Base-by-base conservation (phyloP, 345 rosid species). In the Microthlaspi erraticum region DNA sequence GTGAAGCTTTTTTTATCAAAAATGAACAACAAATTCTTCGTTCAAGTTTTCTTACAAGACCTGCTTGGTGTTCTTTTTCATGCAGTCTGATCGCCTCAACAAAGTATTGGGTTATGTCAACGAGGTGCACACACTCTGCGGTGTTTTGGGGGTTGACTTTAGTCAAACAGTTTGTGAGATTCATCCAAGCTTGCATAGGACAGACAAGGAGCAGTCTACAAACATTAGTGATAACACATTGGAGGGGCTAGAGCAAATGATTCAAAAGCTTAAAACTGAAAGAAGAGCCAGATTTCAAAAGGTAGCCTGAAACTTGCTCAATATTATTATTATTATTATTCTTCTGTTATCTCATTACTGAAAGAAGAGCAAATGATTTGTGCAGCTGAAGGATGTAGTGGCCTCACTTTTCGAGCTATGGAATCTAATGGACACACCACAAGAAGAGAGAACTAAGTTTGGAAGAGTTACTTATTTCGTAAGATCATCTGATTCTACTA, bases 61-160 rank as follows among this genome's bases (percentile, higher is more conserved):
- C 42, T n/a, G 19, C 3, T 60, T 16, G 6, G 6, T 65, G 68
- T 71, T 54, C 44, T 59, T 44, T 52, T 62, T 49, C 74, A 53
- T 81, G 89, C 93, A 94, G 99, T 84, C 95, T 61, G 93, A 86
- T 65, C 99, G 99, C 52, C 87, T 91, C 52, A 84, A 79, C 60
- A 89, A 89, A 78, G 97, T 88, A 57, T 86, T 91, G 79, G 82
- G 81, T 14, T 79, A 74, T 70, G 83, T 91, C 44, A 91, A 94
- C 26, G 96, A 91, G 80, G 97, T 85, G 32, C 99, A 94, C 72
- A 69, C 84, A 31, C 85, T 91, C 0, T 91, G 96, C 66, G 88
- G 95, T 60, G 90, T 94, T 71, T 87, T 94, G 17, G 96, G 93
- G 45, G 67, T 89, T 75, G 96, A 94, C 74, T 94, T 94, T 76